Base-by-base conservation (phyloP, 73 alveolate genomes). In the Paramecium biaurelia region DNA sequence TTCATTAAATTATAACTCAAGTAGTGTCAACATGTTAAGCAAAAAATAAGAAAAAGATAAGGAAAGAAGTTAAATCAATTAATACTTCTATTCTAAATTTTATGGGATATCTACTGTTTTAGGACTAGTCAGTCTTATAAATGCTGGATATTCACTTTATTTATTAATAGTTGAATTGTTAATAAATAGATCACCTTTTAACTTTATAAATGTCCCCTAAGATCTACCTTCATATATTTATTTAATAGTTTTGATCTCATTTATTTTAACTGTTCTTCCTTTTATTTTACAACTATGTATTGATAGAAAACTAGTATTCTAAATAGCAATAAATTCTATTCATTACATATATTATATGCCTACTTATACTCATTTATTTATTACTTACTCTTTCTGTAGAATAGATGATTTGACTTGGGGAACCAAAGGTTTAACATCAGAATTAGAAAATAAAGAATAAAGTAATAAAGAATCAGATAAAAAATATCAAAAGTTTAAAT, bases 321-420 rank as follows among this genome's bases (percentile, higher is more conserved):
- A 23, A 10, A 34, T 79, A 42, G 41, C 43, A 23, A 24, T 38
- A 4, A 79, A 45, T 63, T 21, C 43, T 18, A 89, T 89, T 45
- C 94, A 89, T 72, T 89, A 70, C 49, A 28, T 89, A 3, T 76
- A 32, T 32, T 89, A 42, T 89, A 57, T 57, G 56, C 87, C 94
- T 15, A 70, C 85, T 57, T 89, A 89, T 49, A 70, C 87, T 70
- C 94, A 89, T 72, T 72, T 89, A 43, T 72, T 89, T 23, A 38
- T 70, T 20, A 42, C 76, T 10, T 89, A 43, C 24, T 63, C 94
- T 41, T 89, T 89, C 10, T 89, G 94, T 56, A 89, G 94, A 89
- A 89, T 89, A 30, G 94, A 89, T 47, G 94, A 89, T 70, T 63
- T 89, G 35, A 70, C 94, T 24, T 89, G 94, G 94, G 94, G 94